Conservation (phyloP, 805 yeast genomes). For the Candida mattraensis region DNA sequence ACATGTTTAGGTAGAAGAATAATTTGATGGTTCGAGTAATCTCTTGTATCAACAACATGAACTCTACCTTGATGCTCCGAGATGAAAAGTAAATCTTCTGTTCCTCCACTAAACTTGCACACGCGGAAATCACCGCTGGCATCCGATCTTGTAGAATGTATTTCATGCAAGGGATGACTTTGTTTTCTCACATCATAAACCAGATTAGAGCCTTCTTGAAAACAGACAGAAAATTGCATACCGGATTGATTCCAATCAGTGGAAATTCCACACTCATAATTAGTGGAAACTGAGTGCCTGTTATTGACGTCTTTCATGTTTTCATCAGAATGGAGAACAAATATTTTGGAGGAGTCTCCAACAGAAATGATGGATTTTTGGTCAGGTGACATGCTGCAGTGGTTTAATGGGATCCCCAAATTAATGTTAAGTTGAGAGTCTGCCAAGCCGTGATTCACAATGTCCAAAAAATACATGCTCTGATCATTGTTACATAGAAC, state of each 20-base stretch:
- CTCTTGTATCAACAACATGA: conserved; percentile 79
- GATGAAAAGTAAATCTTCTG: conserved; percentile 73
- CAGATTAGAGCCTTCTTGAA: conserved; percentile 81
- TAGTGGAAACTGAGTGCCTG: conserved; percentile 42
- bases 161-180: conserved; percentile 48
- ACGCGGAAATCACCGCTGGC: conserved; percentile 41
- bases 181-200: conserved; percentile 75
- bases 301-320: conserved; percentile 31
- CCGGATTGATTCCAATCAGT: conserved; percentile 79
- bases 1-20: conserved; percentile 54
- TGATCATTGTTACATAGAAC: conserved; percentile 84
- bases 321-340: conserved; percentile 48
- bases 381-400: conserved; percentile 69
- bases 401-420: conserved; percentile 70
- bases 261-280: conserved; percentile 81
- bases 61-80: conserved; percentile 87
- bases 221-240: conserved; percentile 68
- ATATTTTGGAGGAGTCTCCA: conserved; percentile 75
- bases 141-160: conserved; percentile 59
- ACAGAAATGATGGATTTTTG: conserved; percentile 58
- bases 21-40: conserved; percentile 73
- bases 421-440: conserved; percentile 34
- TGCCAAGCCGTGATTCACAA: conserved; percentile 46
- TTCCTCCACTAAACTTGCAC: conserved; percentile 57
- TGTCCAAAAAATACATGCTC: conserved; percentile 62